Evolutionary conservation across 306 rosid species (phyloP).

Genomic region (Quercus mongolica): DNA sequence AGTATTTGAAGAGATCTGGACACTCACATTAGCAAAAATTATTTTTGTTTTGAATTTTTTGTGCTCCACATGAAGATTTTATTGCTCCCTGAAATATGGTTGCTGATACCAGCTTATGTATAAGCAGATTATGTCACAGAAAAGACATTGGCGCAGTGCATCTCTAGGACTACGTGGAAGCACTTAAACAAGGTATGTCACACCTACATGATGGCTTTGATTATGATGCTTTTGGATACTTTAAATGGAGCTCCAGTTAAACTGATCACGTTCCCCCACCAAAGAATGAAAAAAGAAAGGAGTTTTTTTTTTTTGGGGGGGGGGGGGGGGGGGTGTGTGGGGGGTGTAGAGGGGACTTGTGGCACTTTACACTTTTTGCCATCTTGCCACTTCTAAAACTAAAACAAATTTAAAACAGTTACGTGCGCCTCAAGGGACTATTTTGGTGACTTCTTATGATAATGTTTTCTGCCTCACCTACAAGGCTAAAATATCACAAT

Average conservation of each 20-base stretch:
- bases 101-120: slow-evolving; percentile 1
- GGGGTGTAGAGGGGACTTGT: neutral
- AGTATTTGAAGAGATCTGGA: too few species aligned
- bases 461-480: neutral
- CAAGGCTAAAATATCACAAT: too few species aligned
- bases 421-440: neutral
- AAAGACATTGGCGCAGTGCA: slow-evolving; percentile 40
- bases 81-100: neutral
- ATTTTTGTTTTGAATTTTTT: neutral
- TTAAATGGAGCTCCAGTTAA: neutral
- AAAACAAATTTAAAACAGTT: neutral
- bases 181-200: slow-evolving; percentile 1
- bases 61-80: neutral
- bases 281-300: neutral
- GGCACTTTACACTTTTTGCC: neutral
- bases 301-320: too few species aligned
- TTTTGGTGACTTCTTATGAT: neutral
- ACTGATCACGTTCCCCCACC: neutral
- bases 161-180: slow-evolving; percentile 38
- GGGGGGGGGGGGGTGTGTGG: too few species aligned
- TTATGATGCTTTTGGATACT: neutral
- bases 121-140: slow-evolving; percentile 39
- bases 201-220: neutral
- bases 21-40: too few species aligned
- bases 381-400: neutral